Evolutionary conservation across 1,284 basidiomycete species (phyloP).

Genomic region (Ganoderma meredithae): DNA sequence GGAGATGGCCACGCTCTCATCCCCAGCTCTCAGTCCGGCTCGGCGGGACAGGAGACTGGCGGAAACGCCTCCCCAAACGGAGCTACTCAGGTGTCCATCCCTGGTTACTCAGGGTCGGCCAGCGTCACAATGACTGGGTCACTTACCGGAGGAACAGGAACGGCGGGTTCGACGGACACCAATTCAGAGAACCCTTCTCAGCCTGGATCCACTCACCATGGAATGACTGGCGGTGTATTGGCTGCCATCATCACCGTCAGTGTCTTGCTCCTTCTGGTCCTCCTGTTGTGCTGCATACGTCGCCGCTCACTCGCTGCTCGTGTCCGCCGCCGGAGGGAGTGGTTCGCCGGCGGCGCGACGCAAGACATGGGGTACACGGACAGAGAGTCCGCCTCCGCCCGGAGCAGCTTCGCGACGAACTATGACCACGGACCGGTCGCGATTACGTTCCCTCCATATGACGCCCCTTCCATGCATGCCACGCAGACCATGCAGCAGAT

Average conservation of each 20-base stretch:
- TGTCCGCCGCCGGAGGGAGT: slow-evolving; percentile 34
- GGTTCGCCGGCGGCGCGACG: slow-evolving; percentile 32
- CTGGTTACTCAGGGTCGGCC: not conserved
- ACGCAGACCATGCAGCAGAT: slow-evolving; percentile 26
- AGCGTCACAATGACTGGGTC: slow-evolving; percentile 13
- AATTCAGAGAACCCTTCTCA: slow-evolving; percentile 12
- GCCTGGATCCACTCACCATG: slow-evolving; percentile 16
- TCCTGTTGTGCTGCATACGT: slow-evolving; percentile 30
- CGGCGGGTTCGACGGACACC: slow-evolving; percentile 12
- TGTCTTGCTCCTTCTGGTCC: slow-evolving; percentile 22
- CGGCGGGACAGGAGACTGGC: slow-evolving; percentile 6
- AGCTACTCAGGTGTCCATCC: not conserved
- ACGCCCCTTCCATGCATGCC: not conserved
- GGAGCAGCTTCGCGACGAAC: slow-evolving; percentile 56
- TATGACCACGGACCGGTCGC: slow-evolving; percentile 45
- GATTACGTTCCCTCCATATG: slow-evolving; percentile 32
- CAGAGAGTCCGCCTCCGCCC: slow-evolving; percentile 36
- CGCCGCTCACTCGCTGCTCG: slow-evolving; percentile 33
- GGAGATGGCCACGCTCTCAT: slow-evolving; percentile 26
- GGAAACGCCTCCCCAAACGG: not conserved
- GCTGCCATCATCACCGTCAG: slow-evolving; percentile 28
- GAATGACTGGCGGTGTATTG: slow-evolving; percentile 27
- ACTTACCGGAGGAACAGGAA: slow-evolving; percentile 9
- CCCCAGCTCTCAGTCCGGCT: not conserved
- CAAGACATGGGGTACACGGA: slow-evolving; percentile 33